Evolutionary conservation across 2,329 filamentous ascomycete genomes (phyloP).

Genomic region (Pseudocercospora crystallina): DNA sequence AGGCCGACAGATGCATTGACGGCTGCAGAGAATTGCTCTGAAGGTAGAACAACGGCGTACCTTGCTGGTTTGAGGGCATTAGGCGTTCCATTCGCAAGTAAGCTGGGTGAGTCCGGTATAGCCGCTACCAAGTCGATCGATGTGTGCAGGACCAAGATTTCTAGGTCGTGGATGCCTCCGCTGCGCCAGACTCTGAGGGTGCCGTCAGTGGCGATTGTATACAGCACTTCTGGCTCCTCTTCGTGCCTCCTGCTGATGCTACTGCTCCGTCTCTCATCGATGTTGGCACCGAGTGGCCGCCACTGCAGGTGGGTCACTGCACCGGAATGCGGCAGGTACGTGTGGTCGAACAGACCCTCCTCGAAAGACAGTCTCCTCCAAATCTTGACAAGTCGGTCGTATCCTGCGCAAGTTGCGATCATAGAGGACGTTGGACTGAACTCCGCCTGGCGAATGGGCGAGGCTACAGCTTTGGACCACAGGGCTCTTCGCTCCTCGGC

Average conservation of each 20-base stretch:
- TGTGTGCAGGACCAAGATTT: constrained; percentile 76
- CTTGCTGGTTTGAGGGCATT: constrained; percentile 47
- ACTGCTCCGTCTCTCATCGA: constrained; percentile 58
- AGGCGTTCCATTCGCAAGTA: constrained; percentile 50
- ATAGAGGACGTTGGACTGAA: constrained; percentile 86
- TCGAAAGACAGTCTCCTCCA: constrained; percentile 89
- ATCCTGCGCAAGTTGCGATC: constrained; percentile 75
- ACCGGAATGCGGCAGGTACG: constrained; percentile 81
- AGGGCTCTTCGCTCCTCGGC: constrained; percentile 50
- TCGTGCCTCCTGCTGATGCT: constrained; percentile 30
- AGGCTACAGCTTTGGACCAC: constrained; percentile 76
- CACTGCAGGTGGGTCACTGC: constrained; percentile 82
- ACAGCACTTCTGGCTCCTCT: constrained; percentile 73
- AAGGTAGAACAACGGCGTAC: constrained; percentile 80
- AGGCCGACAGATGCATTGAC: constrained; percentile 54
- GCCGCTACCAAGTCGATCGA: constrained; percentile 73
- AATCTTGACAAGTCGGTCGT: constrained; percentile 84
- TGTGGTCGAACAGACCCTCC: constrained; percentile 84
- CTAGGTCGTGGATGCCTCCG: constrained; percentile 67
- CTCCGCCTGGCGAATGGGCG: constrained; percentile 68
- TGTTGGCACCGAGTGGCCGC: constrained; percentile 65
- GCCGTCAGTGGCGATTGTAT: constrained; percentile 82
- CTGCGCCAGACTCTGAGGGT: constrained; percentile 80
- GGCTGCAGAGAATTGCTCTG: constrained; percentile 73
- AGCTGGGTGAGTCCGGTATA: constrained; percentile 47